These are phyloP conservation scores for Moesziomyces parantarcticus DNA, from an alignment of 1,284 basidiomycete species.

Conservation along the genomic window DNA sequence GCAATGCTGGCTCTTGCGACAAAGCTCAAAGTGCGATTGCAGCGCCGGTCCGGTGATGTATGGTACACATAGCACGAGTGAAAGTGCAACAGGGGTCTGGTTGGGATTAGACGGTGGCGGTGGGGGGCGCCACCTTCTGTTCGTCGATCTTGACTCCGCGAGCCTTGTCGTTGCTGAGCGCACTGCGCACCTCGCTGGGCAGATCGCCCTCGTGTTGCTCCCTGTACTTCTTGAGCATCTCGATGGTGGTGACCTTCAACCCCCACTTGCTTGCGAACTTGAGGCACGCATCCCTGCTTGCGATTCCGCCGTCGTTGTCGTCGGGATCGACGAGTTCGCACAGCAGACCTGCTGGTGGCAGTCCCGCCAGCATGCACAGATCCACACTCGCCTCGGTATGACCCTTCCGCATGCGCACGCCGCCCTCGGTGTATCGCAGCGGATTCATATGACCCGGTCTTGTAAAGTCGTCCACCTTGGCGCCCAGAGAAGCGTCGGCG, in stretches of 20 bases:
- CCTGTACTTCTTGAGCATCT: slow-evolving; percentile 72
- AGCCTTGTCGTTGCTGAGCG: slow-evolving; percentile 16
- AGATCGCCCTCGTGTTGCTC: slow-evolving; percentile 52
- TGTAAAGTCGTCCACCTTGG: slow-evolving; percentile 77
- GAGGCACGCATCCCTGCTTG: slow-evolving; percentile 90
- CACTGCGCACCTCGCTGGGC: slow-evolving; percentile 7
- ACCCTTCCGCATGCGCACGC: slow-evolving; percentile 83
- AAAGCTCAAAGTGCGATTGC: no score
- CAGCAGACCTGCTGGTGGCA: slow-evolving; percentile 83
- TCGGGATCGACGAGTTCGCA: slow-evolving; percentile 97
- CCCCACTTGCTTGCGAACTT: slow-evolving; percentile 91
- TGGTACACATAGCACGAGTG: no score
- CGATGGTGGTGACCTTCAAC: slow-evolving; percentile 92
- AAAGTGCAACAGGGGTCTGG: no score
- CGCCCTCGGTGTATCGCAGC: slow-evolving; percentile 84
- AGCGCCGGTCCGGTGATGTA: no score
- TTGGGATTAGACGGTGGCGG: neutral
- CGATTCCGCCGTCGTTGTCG: slow-evolving; percentile 87
- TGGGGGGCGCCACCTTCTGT: slow-evolving; percentile 45
- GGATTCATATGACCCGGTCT: slow-evolving; percentile 96
- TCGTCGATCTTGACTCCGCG: slow-evolving; percentile 39
- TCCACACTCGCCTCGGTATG: slow-evolving; percentile 96
- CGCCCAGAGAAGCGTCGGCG: slow-evolving; percentile 69
- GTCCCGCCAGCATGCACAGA: slow-evolving; percentile 81
- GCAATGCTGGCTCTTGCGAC: no score